Percentiles rank a stretch among this genome's conserved stretches.
Conservation (phyloP, 495 filamentous ascomycete genomes). For the Elasticomyces elasticus region DNA sequence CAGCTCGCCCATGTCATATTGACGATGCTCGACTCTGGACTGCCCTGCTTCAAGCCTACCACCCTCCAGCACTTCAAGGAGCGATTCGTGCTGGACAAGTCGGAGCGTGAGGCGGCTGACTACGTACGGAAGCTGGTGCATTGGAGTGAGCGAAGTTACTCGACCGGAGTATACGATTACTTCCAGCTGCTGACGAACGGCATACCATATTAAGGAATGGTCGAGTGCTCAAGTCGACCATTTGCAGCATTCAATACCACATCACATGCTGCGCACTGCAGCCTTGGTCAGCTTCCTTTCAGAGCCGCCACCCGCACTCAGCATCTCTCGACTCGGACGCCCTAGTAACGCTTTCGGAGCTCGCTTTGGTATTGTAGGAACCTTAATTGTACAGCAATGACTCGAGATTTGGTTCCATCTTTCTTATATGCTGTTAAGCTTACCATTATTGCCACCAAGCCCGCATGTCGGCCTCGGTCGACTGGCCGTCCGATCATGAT, state of each 20-base stretch:
- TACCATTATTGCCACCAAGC: too few species aligned
- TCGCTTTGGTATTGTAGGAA: too few species aligned
- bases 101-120: slow-evolving; percentile 86
- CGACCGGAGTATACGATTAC: slow-evolving; percentile 88
- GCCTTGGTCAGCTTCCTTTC: too few species aligned
- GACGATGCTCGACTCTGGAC: slow-evolving; percentile 89
- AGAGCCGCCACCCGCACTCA: too few species aligned
- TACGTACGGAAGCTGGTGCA: slow-evolving; percentile 81
- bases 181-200: slow-evolving; percentile 97
- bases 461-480: too few species aligned
- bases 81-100: slow-evolving; percentile 87
- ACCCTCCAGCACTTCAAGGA: slow-evolving; percentile 87
- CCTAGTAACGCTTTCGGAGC: too few species aligned
- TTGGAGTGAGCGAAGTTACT: slow-evolving; percentile 79
- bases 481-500: too few species aligned
- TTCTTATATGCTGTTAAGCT: too few species aligned
- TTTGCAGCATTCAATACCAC: not conserved
- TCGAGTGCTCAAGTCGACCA: not conserved
- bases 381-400: too few species aligned
- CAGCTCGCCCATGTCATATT: slow-evolving; percentile 82
- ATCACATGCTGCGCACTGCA: not conserved
- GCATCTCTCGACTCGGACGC: too few species aligned
- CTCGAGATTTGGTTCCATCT: too few species aligned
- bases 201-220: slow-evolving; percentile 62
- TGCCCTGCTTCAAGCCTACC: slow-evolving; percentile 98